Evolutionary conservation across 139 green algal genomes (phyloP), one percentile per base, ranked within the genome.

Genomic region (Chlamydomonas incerta): DNA sequence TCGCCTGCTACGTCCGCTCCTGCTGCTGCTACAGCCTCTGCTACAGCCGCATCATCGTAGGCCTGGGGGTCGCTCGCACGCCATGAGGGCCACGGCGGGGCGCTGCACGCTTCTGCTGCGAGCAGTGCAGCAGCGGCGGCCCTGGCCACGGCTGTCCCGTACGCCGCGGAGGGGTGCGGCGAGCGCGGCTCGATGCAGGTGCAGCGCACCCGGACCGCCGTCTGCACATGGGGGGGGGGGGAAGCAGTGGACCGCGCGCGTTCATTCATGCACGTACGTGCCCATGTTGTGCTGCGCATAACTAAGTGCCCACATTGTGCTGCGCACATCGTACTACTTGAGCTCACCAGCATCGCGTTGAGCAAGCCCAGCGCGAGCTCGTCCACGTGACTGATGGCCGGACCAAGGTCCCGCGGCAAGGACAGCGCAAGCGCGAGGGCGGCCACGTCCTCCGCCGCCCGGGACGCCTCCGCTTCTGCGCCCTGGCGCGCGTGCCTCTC

Each of bases 131-230:
- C 41, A 14, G 80, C 67, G 3, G 80, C 67, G 3, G 57, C 41
- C 23, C 67, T 28, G 33, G 21, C 62, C 29, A 57, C 17, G 33
- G 47, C 34, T 2, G 85, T 50, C 28, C 52, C 63, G 46, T 66
- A 75, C 0, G 47, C 37, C 8, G 72, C 62, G 2, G 60, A 13
- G 29, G 57, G 72, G n/a, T 55, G 52, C 28, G 41, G 63, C n/a
- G 50, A 80, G 47, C 55, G 72, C 3, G 60, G n/a, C 17, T 93
- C 75, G 29, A 93, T 91, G 76, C 83, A 90, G 46, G 75, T 58
- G 72, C 92, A 95, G 14, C 90, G 82, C 5, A 90, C 71, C 20
- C 81, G 71, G 0, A 97, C 88, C 1, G 94, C 85, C 4, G 72
- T 63, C n/a, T 83, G 85, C 72, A n/a, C n/a, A n/a, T n/a, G n/a